These are phyloP conservation scores for Annulohypoxylon nitens DNA, from an alignment of 495 filamentous ascomycete species.

Conservation along the genomic window DNA sequence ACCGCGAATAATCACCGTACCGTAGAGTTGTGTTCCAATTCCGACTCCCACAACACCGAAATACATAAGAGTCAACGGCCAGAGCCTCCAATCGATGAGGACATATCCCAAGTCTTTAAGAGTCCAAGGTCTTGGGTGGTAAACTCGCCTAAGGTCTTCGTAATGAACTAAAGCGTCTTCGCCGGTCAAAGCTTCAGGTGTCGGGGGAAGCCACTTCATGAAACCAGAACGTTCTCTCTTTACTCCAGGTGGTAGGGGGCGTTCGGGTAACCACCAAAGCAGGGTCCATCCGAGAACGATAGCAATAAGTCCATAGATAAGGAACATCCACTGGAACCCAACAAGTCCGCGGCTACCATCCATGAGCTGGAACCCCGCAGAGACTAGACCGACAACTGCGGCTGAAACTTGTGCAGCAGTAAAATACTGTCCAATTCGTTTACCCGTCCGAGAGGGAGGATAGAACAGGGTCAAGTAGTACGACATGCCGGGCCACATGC, in stretches of 20 bases:
- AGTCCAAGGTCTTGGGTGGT: slow-evolving; percentile 77
- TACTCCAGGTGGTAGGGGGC: slow-evolving; percentile 76
- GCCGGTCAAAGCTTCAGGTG: slow-evolving; percentile 77
- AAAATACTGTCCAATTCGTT: slow-evolving; percentile 89
- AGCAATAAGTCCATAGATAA: slow-evolving; percentile 84
- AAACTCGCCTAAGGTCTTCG: slow-evolving; percentile 83
- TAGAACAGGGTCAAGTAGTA: slow-evolving; percentile 96
- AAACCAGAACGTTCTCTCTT: slow-evolving; percentile 59
- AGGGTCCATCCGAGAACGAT: slow-evolving; percentile 76
- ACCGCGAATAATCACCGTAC: slow-evolving; percentile 84
- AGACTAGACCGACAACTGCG: slow-evolving; percentile 89
- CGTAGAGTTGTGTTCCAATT: slow-evolving; percentile 88
- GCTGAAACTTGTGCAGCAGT: slow-evolving; percentile 91
- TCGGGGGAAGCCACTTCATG: slow-evolving; percentile 71
- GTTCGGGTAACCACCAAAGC: slow-evolving; percentile 92
- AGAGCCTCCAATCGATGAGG: slow-evolving; percentile 85
- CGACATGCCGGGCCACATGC: slow-evolving; percentile 96
- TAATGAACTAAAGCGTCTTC: slow-evolving; percentile 87
- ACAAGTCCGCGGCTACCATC: slow-evolving; percentile 81
- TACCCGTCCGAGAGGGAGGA: slow-evolving; percentile 85
- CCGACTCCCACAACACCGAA: slow-evolving; percentile 94
- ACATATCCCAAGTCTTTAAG: slow-evolving; percentile 74
- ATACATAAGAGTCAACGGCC: slow-evolving; percentile 90
- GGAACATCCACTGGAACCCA: slow-evolving; percentile 96
- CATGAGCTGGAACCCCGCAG: slow-evolving; percentile 92